Evolutionary conservation across 2,329 filamentous ascomycete genomes (phyloP), one percentile per base, ranked within the genome.

Genomic region (Hypoxylon sp.): DNA sequence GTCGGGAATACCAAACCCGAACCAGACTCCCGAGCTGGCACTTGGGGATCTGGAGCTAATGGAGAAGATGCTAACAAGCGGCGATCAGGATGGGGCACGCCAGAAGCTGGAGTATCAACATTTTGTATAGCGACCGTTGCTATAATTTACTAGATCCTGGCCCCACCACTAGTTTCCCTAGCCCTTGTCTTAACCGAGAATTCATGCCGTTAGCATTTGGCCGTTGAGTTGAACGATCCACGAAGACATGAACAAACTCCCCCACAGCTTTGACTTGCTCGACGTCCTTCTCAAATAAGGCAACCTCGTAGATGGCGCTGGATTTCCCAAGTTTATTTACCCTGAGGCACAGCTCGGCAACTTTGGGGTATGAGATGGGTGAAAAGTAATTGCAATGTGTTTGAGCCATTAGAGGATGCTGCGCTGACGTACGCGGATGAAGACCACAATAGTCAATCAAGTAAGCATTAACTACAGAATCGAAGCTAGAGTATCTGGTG

Each of bases 221-320:
- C 67, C 90, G 87, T 72, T 91, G 89, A 14, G 88, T 91, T 40
- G 86, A 85, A 57, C 92, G 86, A 66, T 95, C 89, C n/a, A 97
- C 92, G 82, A 95, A 97, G 10, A 97, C 93, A 78, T 97, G 95
- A 13, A 94, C 87, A 77, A 96, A 94, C 74, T 92, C 91, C 1
- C 94, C 94, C 0, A 97, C 94, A 10, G 94, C 93, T 77, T 92
- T 93, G 8, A 96, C 93, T 20, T 87, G 83, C 1, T 93, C 89
- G 2, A 90, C 82, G 0, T 91, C 93, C 66, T 88, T 85, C 77
- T 93, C 90, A 76, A 98, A 98, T 1, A 98, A 85, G 0, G 90
- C 96, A 65, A 97, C 89, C 78, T 98, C 95, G 77, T 97, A 98
- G 11, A 90, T 92, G 7, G 97, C 94, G 76, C 94, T 97, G 27